These are phyloP conservation scores for Cyclotella cryptica DNA, from an alignment of 108 stramenopile species.

Conservation along the genomic window DNA sequence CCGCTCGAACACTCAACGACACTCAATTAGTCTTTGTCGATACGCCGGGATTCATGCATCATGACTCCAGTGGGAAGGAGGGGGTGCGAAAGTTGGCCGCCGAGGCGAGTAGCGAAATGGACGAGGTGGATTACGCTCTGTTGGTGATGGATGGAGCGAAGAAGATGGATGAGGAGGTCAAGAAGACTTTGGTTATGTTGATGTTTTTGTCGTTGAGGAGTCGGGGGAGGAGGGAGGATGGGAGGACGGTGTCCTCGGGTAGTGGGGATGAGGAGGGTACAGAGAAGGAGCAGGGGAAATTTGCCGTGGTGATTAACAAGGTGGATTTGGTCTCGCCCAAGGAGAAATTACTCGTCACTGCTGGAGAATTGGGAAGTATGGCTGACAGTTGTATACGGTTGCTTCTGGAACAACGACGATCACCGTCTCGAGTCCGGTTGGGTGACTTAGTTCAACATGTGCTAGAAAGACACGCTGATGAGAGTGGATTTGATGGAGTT, in stretches of 20 bases:
- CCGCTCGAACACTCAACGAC: conserved; percentile 73
- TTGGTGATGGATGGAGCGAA: conserved; percentile 90
- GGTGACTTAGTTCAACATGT: conserved; percentile 43
- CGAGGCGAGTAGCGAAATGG: conserved; percentile 72
- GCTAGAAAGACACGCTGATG: conserved; percentile 29
- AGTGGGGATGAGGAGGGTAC: background rate
- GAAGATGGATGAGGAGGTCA: conserved; percentile 62
- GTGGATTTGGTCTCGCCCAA: conserved; percentile 93
- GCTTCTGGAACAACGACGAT: conserved; percentile 39
- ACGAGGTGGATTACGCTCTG: conserved; percentile 77
- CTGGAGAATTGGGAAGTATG: conserved; percentile 77
- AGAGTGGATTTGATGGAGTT: conserved; percentile 45
- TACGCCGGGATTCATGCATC: conserved; percentile 90
- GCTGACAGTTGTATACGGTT: conserved; percentile 66
- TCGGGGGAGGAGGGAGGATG: conserved; percentile 54
- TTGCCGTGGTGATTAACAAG: conserved; percentile 92
- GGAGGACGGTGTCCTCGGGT: background rate
- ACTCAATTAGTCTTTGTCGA: conserved; percentile 92
- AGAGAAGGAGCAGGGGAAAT: conserved; percentile 44
- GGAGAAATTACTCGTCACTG: conserved; percentile 68
- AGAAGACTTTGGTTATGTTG: conserved; percentile 68
- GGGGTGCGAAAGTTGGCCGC: conserved; percentile 65
- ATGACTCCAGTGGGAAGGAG: conserved; percentile 64
- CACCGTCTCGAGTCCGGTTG: conserved; percentile 31
- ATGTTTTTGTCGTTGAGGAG: conserved; percentile 68